Evolutionary conservation across 306 rosid genomes (phyloP).

Genomic region (Spatholobus suberectus): DNA sequence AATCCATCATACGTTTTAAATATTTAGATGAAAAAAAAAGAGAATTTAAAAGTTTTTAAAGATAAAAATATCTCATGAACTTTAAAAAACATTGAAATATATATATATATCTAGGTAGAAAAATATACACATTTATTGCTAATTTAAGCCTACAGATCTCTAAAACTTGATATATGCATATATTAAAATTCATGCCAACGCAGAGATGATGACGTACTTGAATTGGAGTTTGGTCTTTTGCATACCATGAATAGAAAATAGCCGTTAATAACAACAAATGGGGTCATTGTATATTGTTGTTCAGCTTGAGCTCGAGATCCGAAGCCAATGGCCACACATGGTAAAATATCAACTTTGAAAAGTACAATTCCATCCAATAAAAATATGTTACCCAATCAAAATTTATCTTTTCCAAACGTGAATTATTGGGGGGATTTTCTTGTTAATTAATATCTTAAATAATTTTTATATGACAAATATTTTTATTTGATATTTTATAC

Average conservation of each 20-base stretch:
- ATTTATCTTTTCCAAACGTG: not conserved
- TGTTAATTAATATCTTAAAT: not conserved
- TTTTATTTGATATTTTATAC: too few species aligned
- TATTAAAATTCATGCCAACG: not conserved
- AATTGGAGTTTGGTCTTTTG: not conserved
- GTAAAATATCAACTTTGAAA: not conserved
- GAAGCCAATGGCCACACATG: constrained; percentile 24
- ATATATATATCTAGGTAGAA: not conserved
- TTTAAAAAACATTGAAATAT: too few species aligned
- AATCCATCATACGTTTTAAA: too few species aligned
- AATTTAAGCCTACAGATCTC: not conserved
- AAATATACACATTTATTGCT: not conserved
- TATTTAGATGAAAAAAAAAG: too few species aligned
- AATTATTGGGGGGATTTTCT: not conserved
- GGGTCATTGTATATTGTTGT: constrained; percentile 1
- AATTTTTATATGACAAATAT: not conserved
- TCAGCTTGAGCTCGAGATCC: constrained; percentile 26
- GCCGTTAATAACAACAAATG: constrained; percentile 2
- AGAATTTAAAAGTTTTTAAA: too few species aligned
- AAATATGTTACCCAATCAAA: not conserved
- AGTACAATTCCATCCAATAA: not conserved
- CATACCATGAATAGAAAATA: not conserved
- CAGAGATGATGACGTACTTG: not conserved
- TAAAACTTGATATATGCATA: not conserved
- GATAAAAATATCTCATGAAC: too few species aligned